These are phyloP conservation scores for Fusarium sp. DNA, from an alignment of 2,329 filamentous ascomycete genomes.

Conservation along the genomic window DNA sequence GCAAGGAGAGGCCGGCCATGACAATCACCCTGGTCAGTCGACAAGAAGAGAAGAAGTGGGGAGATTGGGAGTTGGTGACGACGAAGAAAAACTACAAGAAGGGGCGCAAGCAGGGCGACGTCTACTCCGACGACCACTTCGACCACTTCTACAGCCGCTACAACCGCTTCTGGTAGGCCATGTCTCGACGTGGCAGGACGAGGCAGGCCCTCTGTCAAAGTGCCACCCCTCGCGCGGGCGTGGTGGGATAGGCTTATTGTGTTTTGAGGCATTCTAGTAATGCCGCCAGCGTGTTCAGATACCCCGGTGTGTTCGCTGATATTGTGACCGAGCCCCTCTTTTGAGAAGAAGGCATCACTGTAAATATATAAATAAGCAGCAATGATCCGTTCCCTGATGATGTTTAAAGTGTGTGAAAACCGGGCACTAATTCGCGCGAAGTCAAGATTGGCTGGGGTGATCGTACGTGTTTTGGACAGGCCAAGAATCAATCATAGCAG, in stretches of 20 bases:
- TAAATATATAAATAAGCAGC: background rate
- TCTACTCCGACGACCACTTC: background rate
- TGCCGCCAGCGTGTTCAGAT: background rate
- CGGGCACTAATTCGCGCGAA: background rate
- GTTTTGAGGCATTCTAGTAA: background rate
- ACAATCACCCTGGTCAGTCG: background rate
- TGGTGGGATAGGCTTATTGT: background rate
- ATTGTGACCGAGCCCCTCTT: background rate
- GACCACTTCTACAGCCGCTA: background rate
- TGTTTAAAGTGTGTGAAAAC: background rate
- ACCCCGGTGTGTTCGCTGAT: background rate
- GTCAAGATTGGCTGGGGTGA: background rate
- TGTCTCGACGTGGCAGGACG: background rate
- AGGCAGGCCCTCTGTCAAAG: background rate
- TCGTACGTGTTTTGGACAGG: background rate
- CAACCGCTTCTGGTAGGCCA: background rate
- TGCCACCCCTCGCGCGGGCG: background rate
- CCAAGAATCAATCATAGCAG: background rate
- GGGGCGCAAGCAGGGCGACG: background rate
- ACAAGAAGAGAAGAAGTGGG: conserved; percentile 15
- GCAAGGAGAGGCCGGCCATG: conserved; percentile 13
- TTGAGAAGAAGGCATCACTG: background rate
- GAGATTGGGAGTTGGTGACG: conserved; percentile 19
- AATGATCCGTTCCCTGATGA: background rate
- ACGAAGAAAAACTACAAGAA: background rate